Percentiles rank a stretch among this genome's conserved stretches.
phyloP scores from a whole-genome alignment of 805 yeast species.

The Saturnispora galanensis region DNA sequence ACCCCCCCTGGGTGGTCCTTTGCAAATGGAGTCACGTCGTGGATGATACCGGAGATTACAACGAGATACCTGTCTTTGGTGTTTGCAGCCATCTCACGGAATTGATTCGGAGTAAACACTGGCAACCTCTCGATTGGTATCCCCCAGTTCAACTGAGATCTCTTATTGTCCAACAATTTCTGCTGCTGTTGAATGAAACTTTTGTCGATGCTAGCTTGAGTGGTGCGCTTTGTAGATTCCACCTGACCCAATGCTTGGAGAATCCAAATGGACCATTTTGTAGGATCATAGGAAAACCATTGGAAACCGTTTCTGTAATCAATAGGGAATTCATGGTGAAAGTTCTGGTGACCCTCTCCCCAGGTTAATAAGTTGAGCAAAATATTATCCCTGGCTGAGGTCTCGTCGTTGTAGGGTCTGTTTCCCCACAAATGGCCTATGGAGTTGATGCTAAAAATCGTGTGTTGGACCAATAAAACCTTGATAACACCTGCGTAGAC shows the following conservation, averaged over 20 bases:
- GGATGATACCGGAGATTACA: slow-evolving; percentile 83
- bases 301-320: slow-evolving; percentile 73
- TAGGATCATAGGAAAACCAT: slow-evolving; percentile 77
- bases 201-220: slow-evolving; percentile 54
- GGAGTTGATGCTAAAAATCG: slow-evolving; percentile 68
- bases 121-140: slow-evolving; percentile 86
- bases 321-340: slow-evolving; percentile 91
- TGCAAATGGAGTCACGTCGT: slow-evolving; percentile 85
- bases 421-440: slow-evolving; percentile 72
- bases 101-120: slow-evolving; percentile 39
- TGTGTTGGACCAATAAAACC: slow-evolving; percentile 66
- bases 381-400: slow-evolving; percentile 64
- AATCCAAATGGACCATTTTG: slow-evolving; percentile 60
- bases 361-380: slow-evolving; percentile 56
- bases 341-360: slow-evolving; percentile 90
- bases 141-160: slow-evolving; percentile 85
- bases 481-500: slow-evolving; percentile 72
- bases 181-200: slow-evolving; percentile 77
- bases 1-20: slow-evolving; percentile 92
- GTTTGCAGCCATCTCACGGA: slow-evolving; percentile 29
- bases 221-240: slow-evolving; percentile 43
- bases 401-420: slow-evolving; percentile 64
- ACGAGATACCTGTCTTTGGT: slow-evolving; percentile 42
- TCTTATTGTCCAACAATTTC: slow-evolving; percentile 63
- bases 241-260: slow-evolving; percentile 49